phyloP scores from a whole-genome alignment of 1,284 basidiomycete genomes.

The Fomitopsis palustris region DNA sequence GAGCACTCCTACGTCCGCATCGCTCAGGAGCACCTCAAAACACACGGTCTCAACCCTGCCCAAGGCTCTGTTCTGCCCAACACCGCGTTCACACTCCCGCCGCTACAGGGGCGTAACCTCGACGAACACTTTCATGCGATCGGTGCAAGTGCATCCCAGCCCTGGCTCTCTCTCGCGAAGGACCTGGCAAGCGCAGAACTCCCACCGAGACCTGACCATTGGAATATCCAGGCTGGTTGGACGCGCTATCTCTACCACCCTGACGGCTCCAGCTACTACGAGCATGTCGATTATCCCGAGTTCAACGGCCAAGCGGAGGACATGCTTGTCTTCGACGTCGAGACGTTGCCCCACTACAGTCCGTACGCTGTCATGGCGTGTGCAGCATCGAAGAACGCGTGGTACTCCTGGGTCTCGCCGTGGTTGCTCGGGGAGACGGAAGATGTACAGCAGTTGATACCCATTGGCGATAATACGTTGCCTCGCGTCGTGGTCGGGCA shows the following conservation, averaged over 20 bases:
- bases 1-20: slow-evolving; percentile 66
- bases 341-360: slow-evolving; percentile 84
- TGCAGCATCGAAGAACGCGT: slow-evolving; percentile 78
- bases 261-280: slow-evolving; percentile 66
- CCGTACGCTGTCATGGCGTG: slow-evolving; percentile 89
- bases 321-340: slow-evolving; percentile 89
- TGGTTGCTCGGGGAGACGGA: slow-evolving; percentile 78
- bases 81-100: slow-evolving; percentile 79
- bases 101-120: slow-evolving; percentile 79
- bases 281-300: slow-evolving; percentile 58
- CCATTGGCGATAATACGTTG: slow-evolving; percentile 52
- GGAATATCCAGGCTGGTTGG: slow-evolving; percentile 86
- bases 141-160: slow-evolving; percentile 70
- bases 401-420: slow-evolving; percentile 97
- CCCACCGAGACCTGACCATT: slow-evolving; percentile 67
- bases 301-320: slow-evolving; percentile 64
- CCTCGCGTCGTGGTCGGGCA: slow-evolving; percentile 86
- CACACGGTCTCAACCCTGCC: slow-evolving; percentile 77
- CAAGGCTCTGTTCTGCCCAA: slow-evolving; percentile 82
- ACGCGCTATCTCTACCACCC: slow-evolving; percentile 72
- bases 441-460: slow-evolving; percentile 72
- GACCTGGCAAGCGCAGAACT: slow-evolving; percentile 53
- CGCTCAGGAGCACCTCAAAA: slow-evolving; percentile 73
- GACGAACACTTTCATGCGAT: slow-evolving; percentile 89
- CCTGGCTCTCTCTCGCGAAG: slow-evolving; percentile 78